Conservation (phyloP, 345 rosid genomes). For the Camelina sativa region DNA sequence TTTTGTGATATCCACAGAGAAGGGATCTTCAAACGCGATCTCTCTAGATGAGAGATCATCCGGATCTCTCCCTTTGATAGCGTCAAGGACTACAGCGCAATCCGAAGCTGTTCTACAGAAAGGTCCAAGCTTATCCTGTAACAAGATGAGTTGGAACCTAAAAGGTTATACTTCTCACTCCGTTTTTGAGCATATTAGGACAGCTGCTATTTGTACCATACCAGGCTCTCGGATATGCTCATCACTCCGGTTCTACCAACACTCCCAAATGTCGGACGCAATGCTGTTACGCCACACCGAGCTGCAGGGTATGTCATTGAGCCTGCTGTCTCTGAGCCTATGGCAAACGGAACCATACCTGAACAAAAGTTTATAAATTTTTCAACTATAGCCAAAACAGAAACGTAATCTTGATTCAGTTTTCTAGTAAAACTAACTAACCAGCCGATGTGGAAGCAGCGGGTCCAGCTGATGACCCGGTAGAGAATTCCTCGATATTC, state of each 20-base stretch:
- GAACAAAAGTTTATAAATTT: background rate
- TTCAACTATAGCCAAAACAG: background rate
- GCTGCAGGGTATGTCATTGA: constrained; percentile 83
- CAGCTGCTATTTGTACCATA: constrained; percentile 22
- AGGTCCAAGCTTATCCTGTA: constrained; percentile 86
- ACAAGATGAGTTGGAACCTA: constrained; percentile 24
- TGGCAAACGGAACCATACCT: constrained; percentile 93
- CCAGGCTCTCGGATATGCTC: constrained; percentile 93
- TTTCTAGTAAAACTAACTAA: constrained; percentile 19
- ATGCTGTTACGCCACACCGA: constrained; percentile 81
- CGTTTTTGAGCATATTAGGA: background rate
- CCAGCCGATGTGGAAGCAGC: constrained; percentile 93
- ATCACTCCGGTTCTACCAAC: constrained; percentile 86
- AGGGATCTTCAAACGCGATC: constrained; percentile 68
- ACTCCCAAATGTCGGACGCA: constrained; percentile 85
- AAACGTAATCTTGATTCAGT: constrained; percentile 15
- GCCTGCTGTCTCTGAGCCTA: constrained; percentile 95
- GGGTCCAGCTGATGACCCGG: constrained; percentile 93
- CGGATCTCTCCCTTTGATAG: constrained; percentile 76
- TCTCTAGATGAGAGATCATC: constrained; percentile 82
- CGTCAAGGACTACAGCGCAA: constrained; percentile 67
- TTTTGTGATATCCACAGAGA: constrained; percentile 69
- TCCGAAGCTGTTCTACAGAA: constrained; percentile 60
- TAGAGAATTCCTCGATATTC: constrained; percentile 88
- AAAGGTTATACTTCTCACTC: background rate